Base-by-base conservation (phyloP, 2,329 filamentous ascomycete species). In the Thermomyces lanuginosus region DNA sequence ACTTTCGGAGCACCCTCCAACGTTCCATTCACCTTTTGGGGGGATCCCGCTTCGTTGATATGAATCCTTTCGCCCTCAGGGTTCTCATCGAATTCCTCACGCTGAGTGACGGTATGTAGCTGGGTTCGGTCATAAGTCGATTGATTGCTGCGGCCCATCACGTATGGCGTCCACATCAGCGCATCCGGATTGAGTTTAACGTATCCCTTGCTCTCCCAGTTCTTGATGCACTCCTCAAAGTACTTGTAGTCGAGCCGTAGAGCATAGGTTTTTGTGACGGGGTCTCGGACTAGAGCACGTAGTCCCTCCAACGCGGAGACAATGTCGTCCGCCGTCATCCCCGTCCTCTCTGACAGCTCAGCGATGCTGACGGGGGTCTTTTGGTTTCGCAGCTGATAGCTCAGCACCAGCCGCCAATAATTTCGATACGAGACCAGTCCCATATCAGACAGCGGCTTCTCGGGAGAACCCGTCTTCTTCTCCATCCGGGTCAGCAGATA, bases 381-480 rank as follows among this genome's bases (percentile, higher is more conserved):
- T 35, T 69, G 65, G 24, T 75, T 56, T 19, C 84, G 60, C 5
- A 98, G 64, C 40, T 92, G 81, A 35, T 79, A 76, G 46, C 84
- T 93, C 28, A 98, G 60, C 2, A 92, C 66, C 6, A 92, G 61
- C 11, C 89, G 76, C 89, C 89, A 98, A 51, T 98, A 98, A 43
- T 92, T 93, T 22, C 89, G 73, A 48, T 98, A 98, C 2, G 86
- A 95, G 3, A 95, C 86, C 20, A 98, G 57, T 3, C 89, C 89
- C 82, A 98, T 93, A 46, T 98, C 89, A 0, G 89, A 95, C 3
- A 98, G 65, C 0, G 89, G 89, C 53, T 98, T 98, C 51, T 98
- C 89, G 0, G 89, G 89, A 1, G 86, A 93, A 6, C 89, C 89
- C 1, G 83, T 91, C 53, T 93, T 92, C 42, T 76, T 70, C 54